These are phyloP conservation scores for Ustilago vetiveriae DNA, from an alignment of 1,284 basidiomycete species.

Conservation along the genomic window DNA sequence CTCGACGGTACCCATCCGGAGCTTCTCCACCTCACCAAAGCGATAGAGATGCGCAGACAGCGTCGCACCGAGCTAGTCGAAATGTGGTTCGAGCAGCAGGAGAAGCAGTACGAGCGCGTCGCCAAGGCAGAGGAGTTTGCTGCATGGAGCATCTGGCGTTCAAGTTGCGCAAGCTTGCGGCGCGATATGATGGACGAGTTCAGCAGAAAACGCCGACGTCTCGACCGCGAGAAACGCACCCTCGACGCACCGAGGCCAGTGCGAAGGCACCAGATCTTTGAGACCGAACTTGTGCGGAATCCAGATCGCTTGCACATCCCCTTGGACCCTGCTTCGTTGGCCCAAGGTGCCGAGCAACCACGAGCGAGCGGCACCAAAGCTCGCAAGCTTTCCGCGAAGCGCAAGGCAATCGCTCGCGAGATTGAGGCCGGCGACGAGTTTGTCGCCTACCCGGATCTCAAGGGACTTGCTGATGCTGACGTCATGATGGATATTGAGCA, in stretches of 20 bases:
- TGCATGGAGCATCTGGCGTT: conserved; percentile 74
- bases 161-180: conserved; percentile 70
- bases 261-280: conserved; percentile 63
- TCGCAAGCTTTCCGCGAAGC: conserved; percentile 38
- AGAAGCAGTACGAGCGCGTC: conserved; percentile 77
- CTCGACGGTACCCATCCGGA: conserved; percentile 79
- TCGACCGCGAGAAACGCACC: conserved; percentile 81
- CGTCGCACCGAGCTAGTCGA: conserved; percentile 66
- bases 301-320: conserved; percentile 46
- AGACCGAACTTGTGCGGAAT: conserved; percentile 63
- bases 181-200: conserved; percentile 83
- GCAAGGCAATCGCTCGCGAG: conserved; percentile 36
- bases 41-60: conserved; percentile 67
- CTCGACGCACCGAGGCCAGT: conserved; percentile 77
- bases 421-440: conserved; percentile 42
- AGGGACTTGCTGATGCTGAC: conserved; percentile 59
- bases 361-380: conserved; percentile 8
- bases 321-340: conserved; percentile 2
- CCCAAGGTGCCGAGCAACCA: conserved; percentile 11
- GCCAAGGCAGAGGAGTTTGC: conserved; percentile 74
- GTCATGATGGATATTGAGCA: conserved; percentile 63
- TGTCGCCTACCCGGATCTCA: conserved; percentile 63
- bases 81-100: conserved; percentile 72
- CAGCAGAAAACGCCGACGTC: conserved; percentile 78
- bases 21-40: conserved; percentile 76